Conservation (phyloP, 2,329 filamentous ascomycete species). For the Onygenales sp. region DNA sequence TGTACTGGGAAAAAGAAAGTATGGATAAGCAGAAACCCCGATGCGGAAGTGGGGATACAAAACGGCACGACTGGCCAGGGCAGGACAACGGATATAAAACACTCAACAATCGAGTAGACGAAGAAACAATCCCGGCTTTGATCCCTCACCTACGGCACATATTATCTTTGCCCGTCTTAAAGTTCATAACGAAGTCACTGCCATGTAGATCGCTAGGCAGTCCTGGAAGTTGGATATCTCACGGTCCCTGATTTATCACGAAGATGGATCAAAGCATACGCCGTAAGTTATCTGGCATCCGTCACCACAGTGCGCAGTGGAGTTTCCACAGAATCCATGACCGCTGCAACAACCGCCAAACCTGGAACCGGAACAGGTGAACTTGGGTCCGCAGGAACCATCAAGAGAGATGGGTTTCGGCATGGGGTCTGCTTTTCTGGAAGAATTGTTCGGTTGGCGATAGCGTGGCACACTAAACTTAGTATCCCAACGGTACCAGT, state of each 20-base stretch:
- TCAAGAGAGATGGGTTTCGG: constrained; percentile 18
- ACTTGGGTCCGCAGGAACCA: constrained; percentile 25
- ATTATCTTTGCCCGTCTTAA: too few species aligned
- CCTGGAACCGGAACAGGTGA: constrained; percentile 24
- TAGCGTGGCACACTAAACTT: neutral
- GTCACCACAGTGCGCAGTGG: constrained; percentile 19
- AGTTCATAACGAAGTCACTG: too few species aligned
- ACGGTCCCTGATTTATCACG: too few species aligned
- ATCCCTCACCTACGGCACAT: too few species aligned
- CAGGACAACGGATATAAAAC: neutral
- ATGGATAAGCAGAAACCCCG: neutral
- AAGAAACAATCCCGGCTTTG: too few species aligned
- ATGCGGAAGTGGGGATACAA: neutral
- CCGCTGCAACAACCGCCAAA: constrained; percentile 26
- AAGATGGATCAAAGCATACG: constrained; percentile 13
- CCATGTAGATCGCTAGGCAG: too few species aligned
- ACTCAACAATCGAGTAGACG: neutral
- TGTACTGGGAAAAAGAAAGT: neutral
- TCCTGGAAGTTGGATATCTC: too few species aligned
- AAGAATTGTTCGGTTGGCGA: neutral
- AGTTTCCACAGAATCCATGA: constrained; percentile 22
- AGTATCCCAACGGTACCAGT: constrained; percentile 29
- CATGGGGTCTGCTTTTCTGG: neutral
- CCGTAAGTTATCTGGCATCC: constrained; percentile 24
- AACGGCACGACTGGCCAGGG: neutral